Evolutionary conservation across 805 yeast species (phyloP).

Genomic region (Isabelozyma gotoi): DNA sequence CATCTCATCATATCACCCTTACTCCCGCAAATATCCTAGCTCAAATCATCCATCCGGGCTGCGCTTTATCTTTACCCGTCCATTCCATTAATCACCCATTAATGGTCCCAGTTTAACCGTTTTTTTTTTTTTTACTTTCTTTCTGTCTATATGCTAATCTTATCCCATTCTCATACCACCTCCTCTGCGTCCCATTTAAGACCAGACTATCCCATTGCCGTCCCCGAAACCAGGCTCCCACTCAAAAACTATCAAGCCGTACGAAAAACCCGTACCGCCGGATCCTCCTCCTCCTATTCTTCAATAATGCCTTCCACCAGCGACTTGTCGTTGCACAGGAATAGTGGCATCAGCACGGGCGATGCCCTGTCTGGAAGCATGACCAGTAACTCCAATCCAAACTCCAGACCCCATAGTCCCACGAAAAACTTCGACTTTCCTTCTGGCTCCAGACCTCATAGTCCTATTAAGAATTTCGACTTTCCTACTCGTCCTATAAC

Average conservation of each 20-base stretch:
- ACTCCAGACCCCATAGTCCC: conserved; percentile 3
- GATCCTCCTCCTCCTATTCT: too few relatives aligned
- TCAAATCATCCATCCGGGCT: too few relatives aligned
- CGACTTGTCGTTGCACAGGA: neutral
- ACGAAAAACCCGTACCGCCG: neutral
- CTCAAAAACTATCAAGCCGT: neutral
- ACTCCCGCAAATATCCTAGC: too few relatives aligned
- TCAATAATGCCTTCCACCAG: neutral
- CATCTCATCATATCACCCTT: too few relatives aligned
- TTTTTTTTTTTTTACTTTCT: too few relatives aligned
- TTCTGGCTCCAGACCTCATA: conserved; percentile 5
- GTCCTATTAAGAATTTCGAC: conserved; percentile 2
- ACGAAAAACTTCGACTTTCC: neutral
- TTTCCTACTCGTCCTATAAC: neutral
- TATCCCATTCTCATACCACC: neutral
- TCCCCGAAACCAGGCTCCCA: neutral
- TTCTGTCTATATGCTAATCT: neutral
- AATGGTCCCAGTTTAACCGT: too few relatives aligned
- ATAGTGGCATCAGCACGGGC: conserved; percentile 1
- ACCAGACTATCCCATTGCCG: neutral
- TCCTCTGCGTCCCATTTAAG: neutral
- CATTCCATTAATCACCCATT: neutral
- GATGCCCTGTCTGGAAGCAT: conserved; percentile 2
- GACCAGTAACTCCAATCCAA: conserved; percentile 3
- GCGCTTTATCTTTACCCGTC: neutral